Evolutionary conservation across 345 rosid genomes (phyloP).

Genomic region (Salix exigua): DNA sequence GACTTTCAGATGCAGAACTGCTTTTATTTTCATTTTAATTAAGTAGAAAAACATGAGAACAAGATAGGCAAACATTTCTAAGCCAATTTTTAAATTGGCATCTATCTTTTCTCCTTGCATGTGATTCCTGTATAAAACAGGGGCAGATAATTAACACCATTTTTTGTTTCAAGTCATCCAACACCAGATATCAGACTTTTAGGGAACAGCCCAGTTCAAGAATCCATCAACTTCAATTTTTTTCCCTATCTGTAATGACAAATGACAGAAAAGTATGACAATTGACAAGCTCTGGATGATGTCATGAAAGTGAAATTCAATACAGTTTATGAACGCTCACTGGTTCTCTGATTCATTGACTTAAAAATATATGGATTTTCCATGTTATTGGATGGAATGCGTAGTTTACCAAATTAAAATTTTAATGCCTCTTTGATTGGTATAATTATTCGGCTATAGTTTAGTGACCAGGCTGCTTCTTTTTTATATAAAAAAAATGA

Average conservation of each 20-base stretch:
- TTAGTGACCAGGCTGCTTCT: no score
- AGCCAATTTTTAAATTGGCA: background rate
- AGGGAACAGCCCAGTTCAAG: background rate
- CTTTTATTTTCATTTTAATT: background rate
- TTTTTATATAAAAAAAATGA: no score
- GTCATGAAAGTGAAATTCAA: background rate
- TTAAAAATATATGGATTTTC: no score
- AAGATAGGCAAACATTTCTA: background rate
- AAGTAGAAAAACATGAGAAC: background rate
- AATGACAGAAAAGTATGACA: background rate
- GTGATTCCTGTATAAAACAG: background rate
- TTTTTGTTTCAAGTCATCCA: background rate
- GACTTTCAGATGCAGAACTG: background rate
- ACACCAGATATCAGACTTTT: background rate
- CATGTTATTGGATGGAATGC: no score
- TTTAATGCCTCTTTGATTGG: no score
- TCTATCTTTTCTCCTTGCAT: background rate
- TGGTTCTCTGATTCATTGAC: no score
- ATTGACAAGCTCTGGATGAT: background rate
- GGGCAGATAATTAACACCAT: background rate
- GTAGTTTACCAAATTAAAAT: background rate
- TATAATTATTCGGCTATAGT: no score
- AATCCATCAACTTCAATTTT: background rate
- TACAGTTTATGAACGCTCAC: background rate
- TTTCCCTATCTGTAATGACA: background rate